Conservation (phyloP, 805 yeast species). For the Wickerhamiella siamensis region DNA sequence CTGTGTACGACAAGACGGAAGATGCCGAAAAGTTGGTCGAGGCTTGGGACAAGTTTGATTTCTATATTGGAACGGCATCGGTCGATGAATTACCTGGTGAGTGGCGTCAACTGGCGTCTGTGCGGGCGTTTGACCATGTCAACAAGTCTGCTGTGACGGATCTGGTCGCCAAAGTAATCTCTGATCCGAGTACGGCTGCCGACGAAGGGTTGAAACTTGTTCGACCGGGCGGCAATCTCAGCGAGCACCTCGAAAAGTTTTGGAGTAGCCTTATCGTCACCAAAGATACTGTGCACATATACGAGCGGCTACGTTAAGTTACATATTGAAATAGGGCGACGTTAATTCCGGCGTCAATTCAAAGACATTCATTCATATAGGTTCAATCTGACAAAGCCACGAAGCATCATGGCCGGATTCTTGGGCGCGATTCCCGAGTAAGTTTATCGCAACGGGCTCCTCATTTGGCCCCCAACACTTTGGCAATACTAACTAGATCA, state of each 20-base stretch:
- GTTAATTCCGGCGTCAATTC: too few relatives aligned
- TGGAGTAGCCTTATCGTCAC: not conserved
- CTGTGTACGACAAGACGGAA: conserved; percentile 66
- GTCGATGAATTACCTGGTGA: not conserved
- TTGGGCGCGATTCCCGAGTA: conserved; percentile 4
- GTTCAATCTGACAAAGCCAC: not conserved
- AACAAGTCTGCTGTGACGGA: not conserved
- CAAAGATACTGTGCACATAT: not conserved
- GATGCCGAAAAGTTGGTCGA: conserved; percentile 25
- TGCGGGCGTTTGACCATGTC: not conserved
- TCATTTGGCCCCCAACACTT: too few relatives aligned
- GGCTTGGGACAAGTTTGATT: conserved; percentile 38
- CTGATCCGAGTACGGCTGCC: not conserved
- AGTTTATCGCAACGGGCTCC: not conserved
- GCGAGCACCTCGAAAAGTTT: not conserved
- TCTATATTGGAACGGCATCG: conserved; percentile 11
- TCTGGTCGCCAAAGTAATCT: not conserved
- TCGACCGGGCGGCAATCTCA: not conserved
- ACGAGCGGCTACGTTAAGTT: not conserved
- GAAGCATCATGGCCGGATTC: not conserved
- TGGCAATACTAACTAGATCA: conserved; percentile 11
- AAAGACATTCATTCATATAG: too few relatives aligned
- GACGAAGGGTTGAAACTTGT: not conserved
- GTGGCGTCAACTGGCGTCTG: not conserved
- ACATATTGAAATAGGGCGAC: not conserved